These are phyloP conservation scores for Neofusicoccum umdonicola DNA, from an alignment of 2,329 filamentous ascomycete species.

Conservation along the genomic window DNA sequence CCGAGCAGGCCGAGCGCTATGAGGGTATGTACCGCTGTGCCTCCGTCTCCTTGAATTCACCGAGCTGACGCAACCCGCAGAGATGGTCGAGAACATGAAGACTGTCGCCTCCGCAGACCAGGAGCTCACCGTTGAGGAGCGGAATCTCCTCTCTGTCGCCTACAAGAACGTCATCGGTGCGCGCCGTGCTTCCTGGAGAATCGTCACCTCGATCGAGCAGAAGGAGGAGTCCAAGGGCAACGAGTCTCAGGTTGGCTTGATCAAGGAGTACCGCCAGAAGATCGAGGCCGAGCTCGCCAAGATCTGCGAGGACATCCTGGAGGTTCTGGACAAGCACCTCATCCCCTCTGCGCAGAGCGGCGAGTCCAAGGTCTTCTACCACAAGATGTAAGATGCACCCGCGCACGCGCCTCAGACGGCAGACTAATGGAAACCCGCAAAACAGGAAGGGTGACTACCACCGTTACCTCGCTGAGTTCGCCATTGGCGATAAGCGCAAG, in stretches of 20 bases:
- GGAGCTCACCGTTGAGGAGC: conserved; percentile 67
- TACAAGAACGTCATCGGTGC: conserved; percentile 99
- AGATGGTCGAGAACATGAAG: conserved; percentile 99
- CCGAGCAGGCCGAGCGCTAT: conserved; percentile 99
- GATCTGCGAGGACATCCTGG: conserved; percentile 96
- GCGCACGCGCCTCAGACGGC: background rate
- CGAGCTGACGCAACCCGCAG: conserved; percentile 45
- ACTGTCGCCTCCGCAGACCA: conserved; percentile 52
- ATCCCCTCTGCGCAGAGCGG: conserved; percentile 95
- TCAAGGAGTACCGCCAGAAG: conserved; percentile 97
- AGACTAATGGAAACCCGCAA: background rate
- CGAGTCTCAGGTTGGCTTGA: conserved; percentile 89
- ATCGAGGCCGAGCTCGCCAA: conserved; percentile 96
- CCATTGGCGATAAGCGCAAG: conserved; percentile 89
- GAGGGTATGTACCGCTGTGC: conserved; percentile 63
- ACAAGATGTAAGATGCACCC: conserved; percentile 80
- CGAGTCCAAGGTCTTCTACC: conserved; percentile 99
- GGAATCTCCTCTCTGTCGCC: conserved; percentile 94
- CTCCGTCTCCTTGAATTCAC: conserved; percentile 19
- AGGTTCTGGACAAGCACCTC: conserved; percentile 87
- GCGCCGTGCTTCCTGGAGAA: conserved; percentile 97
- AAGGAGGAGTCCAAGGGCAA: conserved; percentile 99
- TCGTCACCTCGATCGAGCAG: conserved; percentile 99
- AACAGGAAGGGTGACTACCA: conserved; percentile 94
- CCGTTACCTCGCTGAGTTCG: conserved; percentile 92